phyloP scores from a whole-genome alignment of 176 grass and related monocot genomes.

The Tuctoria greenei region DNA sequence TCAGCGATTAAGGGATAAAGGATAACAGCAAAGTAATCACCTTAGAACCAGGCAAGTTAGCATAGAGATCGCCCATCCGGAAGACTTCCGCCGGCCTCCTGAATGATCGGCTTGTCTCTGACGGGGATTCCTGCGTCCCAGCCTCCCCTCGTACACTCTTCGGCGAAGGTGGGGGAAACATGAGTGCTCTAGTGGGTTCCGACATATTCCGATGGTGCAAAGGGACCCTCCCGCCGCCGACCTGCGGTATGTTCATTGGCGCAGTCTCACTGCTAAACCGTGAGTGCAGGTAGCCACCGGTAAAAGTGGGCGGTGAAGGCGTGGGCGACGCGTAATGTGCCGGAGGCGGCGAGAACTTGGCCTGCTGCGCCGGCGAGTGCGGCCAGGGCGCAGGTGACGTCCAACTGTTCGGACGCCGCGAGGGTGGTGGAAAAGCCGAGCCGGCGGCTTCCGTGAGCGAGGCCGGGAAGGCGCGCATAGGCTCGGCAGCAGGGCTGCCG shows the following conservation, averaged over 20 bases:
- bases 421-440: slow-evolving; percentile 21
- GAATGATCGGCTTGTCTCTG: slow-evolving; percentile 57
- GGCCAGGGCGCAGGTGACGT: slow-evolving; percentile 50
- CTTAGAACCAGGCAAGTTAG: slow-evolving; percentile 74
- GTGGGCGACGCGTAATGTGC: slow-evolving; percentile 61
- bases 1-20: neutral
- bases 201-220: slow-evolving; percentile 59
- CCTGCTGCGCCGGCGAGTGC: slow-evolving; percentile 35
- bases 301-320: slow-evolving; percentile 73
- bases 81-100: slow-evolving; percentile 43
- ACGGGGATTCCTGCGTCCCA: slow-evolving; percentile 53
- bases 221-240: slow-evolving; percentile 35
- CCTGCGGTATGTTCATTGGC: slow-evolving; percentile 73
- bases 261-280: slow-evolving; percentile 58
- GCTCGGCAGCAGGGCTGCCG: slow-evolving; percentile 73
- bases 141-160: slow-evolving; percentile 44
- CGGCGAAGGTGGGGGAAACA: slow-evolving; percentile 76
- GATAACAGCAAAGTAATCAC: slow-evolving; percentile 41
- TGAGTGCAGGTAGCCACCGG: slow-evolving; percentile 60
- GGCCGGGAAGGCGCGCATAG: slow-evolving; percentile 62
- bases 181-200: slow-evolving; percentile 63
- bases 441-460: slow-evolving; percentile 50
- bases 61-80: slow-evolving; percentile 54
- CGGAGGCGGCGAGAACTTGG: slow-evolving; percentile 70
- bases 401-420: slow-evolving; percentile 60